Conservation (phyloP, 805 yeast genomes). For the Brettanomyces anomalus region DNA sequence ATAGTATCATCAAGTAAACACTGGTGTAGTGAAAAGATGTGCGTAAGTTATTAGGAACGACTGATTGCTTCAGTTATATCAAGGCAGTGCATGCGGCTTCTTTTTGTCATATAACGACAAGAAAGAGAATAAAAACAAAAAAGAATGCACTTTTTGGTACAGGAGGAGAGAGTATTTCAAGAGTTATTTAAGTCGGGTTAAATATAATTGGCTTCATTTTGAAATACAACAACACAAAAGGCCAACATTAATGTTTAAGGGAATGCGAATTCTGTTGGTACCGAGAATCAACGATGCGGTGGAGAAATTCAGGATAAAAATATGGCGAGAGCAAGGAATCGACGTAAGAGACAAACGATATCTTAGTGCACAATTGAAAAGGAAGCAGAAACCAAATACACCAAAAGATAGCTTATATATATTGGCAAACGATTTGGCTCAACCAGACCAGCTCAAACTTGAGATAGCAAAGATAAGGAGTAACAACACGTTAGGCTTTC, state of each 20-base stretch:
- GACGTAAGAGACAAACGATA: conserved; percentile 5
- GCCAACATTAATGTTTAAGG: conserved; percentile 7
- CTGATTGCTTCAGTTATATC: too few species aligned
- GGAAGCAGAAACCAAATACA: not conserved
- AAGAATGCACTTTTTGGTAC: too few species aligned
- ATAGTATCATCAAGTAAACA: too few species aligned
- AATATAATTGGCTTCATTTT: too few species aligned
- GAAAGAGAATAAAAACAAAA: too few species aligned
- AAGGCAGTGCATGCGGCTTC: too few species aligned
- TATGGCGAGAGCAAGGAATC: conserved; percentile 23
- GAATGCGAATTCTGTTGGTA: conserved; percentile 11
- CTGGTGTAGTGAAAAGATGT: too few species aligned
- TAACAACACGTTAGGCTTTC: not conserved
- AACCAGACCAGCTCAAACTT: not conserved
- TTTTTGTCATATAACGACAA: too few species aligned
- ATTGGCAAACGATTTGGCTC: conserved; percentile 1
- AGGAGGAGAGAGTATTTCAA: too few species aligned
- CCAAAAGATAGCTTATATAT: not conserved
- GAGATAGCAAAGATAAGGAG: not conserved
- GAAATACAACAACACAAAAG: too few species aligned
- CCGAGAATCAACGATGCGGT: conserved; percentile 11
- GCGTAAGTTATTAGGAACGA: too few species aligned
- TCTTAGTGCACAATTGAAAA: not conserved
- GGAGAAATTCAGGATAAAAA: conserved; percentile 11
- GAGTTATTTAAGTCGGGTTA: too few species aligned